These are phyloP conservation scores for Pinus tabuliformis DNA, from an alignment of 75 land plant genomes.

Conservation along the genomic window DNA sequence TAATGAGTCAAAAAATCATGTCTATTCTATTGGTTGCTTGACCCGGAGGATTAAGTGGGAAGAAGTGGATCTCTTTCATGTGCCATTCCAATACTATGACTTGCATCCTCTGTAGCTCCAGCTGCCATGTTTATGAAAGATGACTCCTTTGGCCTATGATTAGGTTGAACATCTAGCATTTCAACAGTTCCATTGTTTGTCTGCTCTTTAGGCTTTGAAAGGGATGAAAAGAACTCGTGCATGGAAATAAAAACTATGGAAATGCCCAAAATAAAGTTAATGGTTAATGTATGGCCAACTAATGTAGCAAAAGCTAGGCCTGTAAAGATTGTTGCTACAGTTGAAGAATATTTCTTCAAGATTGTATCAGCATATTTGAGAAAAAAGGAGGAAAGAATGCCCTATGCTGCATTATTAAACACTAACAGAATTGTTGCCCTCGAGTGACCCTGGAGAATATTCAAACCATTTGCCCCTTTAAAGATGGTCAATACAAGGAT, in stretches of 20 bases:
- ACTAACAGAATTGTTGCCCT: slow-evolving; percentile 93
- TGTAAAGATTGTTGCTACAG: slow-evolving; percentile 98
- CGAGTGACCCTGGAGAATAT: slow-evolving; percentile 91
- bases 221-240: slow-evolving; percentile 96
- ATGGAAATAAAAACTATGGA: slow-evolving; percentile 97
- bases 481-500: slow-evolving; percentile 47
- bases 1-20: too few species aligned
- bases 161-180: slow-evolving; percentile 29
- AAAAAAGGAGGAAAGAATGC: slow-evolving; percentile 95
- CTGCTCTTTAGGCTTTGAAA: slow-evolving; percentile 72
- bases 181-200: slow-evolving; percentile 44
- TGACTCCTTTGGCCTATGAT: too few species aligned
- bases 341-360: slow-evolving; percentile 97
- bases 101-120: too few species aligned
- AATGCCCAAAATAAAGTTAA: slow-evolving; percentile 91
- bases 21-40: too few species aligned
- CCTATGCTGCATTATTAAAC: slow-evolving; percentile 95
- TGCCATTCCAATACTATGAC: too few species aligned
- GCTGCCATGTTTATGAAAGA: too few species aligned
- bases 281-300: slow-evolving; percentile 90
- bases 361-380: slow-evolving; percentile 96
- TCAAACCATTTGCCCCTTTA: slow-evolving; percentile 58
- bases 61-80: too few species aligned
- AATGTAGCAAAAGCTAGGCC: slow-evolving; percentile 89
- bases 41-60: too few species aligned